Percentiles rank a stretch among this genome's conserved stretches.
phyloP scores from a whole-genome alignment of 768 basidiomycete genomes.

The Psilocybe azurescens region DNA sequence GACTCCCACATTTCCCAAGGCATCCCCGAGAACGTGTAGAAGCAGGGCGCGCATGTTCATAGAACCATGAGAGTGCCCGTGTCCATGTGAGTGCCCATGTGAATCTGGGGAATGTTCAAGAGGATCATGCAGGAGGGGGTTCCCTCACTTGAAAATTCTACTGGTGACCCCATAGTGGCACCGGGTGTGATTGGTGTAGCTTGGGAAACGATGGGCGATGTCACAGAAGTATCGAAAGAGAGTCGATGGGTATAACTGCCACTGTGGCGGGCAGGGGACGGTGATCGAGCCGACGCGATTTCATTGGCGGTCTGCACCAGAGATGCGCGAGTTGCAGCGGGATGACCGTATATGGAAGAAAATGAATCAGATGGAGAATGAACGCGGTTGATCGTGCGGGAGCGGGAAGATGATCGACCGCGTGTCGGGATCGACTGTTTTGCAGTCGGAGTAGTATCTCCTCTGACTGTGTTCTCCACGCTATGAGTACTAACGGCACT shows the following conservation, averaged over 20 bases:
- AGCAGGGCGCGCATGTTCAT: conserved; percentile 99
- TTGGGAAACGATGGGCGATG: conserved; percentile 15
- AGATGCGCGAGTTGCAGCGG: conserved; percentile 71
- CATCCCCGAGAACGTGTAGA: conserved; percentile 95
- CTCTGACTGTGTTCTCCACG: conserved; percentile 22
- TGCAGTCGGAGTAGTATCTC: conserved; percentile 35
- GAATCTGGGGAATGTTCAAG: conserved; percentile 22
- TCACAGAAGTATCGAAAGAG: conserved; percentile 29
- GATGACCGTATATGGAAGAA: conserved; percentile 76
- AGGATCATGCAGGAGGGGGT: conserved; percentile 44
- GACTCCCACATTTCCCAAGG: conserved; percentile 97
- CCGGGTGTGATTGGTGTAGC: background rate
- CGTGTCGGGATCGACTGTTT: conserved; percentile 28
- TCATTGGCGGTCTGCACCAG: conserved; percentile 87
- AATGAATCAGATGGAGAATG: conserved; percentile 43
- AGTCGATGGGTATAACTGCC: conserved; percentile 29
- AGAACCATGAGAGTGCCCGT: conserved; percentile 49
- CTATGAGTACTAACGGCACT: conserved; percentile 37
- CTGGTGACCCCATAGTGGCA: conserved; percentile 13
- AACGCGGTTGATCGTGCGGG: conserved; percentile 22
- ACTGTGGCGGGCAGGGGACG: conserved; percentile 40
- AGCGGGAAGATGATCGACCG: conserved; percentile 36
- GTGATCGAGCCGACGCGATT: conserved; percentile 63
- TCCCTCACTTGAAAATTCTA: conserved; percentile 37
- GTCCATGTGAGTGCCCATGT: conserved; percentile 22